Percentiles rank a stretch among this genome's conserved stretches.
phyloP scores from a whole-genome alignment of 805 yeast genomes.

The Candida dajiaensis region DNA sequence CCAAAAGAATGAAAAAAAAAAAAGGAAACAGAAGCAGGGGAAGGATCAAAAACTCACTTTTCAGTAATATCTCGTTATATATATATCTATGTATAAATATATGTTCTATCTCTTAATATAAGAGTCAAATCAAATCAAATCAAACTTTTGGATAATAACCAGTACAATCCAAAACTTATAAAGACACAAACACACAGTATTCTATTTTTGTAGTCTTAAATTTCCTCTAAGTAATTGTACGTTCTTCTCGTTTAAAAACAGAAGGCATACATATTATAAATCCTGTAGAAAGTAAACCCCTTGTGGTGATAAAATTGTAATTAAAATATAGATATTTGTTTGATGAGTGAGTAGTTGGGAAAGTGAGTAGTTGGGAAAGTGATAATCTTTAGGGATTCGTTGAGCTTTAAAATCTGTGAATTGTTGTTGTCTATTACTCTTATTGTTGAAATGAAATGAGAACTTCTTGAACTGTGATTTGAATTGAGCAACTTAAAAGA shows the following conservation, averaged over 20 bases:
- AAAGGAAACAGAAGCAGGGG: too few relatives aligned
- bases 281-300: neutral
- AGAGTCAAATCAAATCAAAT: neutral
- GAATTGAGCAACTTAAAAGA: too few relatives aligned
- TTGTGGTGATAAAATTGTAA: neutral
- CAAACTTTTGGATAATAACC: neutral
- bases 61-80: neutral
- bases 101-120: neutral
- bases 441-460: too few relatives aligned
- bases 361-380: too few relatives aligned
- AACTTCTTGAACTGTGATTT: too few relatives aligned
- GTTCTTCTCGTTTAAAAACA: slow-evolving; percentile 1
- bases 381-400: too few relatives aligned
- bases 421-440: too few relatives aligned
- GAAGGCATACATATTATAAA: slow-evolving; percentile 4
- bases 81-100: neutral
- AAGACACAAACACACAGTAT: neutral
- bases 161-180: neutral
- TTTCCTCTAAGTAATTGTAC: neutral
- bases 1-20: neutral
- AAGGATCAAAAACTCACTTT: neutral
- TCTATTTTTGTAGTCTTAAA: neutral
- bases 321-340: too few relatives aligned
- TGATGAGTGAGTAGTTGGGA: too few relatives aligned
- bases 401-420: too few relatives aligned